Percentiles rank a stretch among this genome's conserved stretches.
Conservation (phyloP, 495 filamentous ascomycete species). For the Aspergillus cavernicola region DNA sequence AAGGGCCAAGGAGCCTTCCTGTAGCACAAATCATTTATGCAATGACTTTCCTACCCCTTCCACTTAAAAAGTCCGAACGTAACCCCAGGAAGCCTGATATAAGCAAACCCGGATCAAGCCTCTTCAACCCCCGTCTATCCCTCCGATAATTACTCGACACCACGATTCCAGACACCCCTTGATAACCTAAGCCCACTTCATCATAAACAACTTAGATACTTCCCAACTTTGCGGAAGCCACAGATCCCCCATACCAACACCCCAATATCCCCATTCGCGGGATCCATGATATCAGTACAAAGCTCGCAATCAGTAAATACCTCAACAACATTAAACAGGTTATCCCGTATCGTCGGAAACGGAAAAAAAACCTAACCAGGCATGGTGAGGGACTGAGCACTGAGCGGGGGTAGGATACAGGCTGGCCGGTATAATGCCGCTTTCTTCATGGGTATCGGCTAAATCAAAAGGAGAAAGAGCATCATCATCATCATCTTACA, state of each 20-base stretch:
- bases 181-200: slow-evolving; percentile 10
- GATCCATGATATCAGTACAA: slow-evolving; percentile 13
- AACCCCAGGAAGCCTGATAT: too few species aligned
- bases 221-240: slow-evolving; percentile 14
- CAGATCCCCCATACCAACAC: slow-evolving; percentile 10
- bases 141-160: slow-evolving; percentile 8
- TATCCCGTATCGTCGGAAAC: slow-evolving; percentile 15
- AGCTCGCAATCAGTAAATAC: slow-evolving; percentile 13
- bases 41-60: too few species aligned
- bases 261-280: slow-evolving; percentile 7
- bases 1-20: too few species aligned
- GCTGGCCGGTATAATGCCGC: background rate
- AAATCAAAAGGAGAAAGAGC: slow-evolving; percentile 8
- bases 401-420: slow-evolving; percentile 8
- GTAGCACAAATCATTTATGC: too few species aligned
- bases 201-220: slow-evolving; percentile 6
- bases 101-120: background rate
- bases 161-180: slow-evolving; percentile 6
- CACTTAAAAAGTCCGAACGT: too few species aligned
- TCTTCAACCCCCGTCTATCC: slow-evolving; percentile 8
- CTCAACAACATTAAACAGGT: slow-evolving; percentile 10
- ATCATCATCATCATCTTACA: slow-evolving; percentile 1
- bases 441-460: background rate
- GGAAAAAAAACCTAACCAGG: slow-evolving; percentile 18
- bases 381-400: slow-evolving; percentile 7